These are phyloP conservation scores for Podila epigama DNA, from an alignment of 192 early-diverging fungal genomes.

Conservation along the genomic window DNA sequence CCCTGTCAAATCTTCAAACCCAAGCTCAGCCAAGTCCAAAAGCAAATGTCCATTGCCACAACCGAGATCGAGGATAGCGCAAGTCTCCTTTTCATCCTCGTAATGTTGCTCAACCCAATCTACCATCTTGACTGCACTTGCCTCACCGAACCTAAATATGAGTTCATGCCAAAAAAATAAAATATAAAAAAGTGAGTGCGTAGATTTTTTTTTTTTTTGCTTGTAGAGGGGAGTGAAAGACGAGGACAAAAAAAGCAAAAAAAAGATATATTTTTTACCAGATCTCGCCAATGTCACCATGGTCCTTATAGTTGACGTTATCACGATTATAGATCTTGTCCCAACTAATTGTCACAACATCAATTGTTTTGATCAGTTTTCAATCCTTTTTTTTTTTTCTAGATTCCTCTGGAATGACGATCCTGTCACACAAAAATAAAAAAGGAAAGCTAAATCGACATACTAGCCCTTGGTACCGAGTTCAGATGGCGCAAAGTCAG, in stretches of 20 bases:
- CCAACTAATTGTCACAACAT: slow-evolving; percentile 63
- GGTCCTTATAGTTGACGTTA: slow-evolving; percentile 78
- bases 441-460: not conserved
- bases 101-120: slow-evolving; percentile 73
- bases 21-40: slow-evolving; percentile 72
- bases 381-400: no score
- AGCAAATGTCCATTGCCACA: slow-evolving; percentile 95
- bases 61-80: slow-evolving; percentile 81
- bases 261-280: slow-evolving; percentile 58
- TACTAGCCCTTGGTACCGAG: slow-evolving; percentile 73
- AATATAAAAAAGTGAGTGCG: not conserved
- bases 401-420: not conserved
- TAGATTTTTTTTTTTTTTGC: not conserved
- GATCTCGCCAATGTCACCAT: slow-evolving; percentile 90
- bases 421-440: not conserved
- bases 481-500: slow-evolving; percentile 59
- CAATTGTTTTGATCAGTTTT: slow-evolving; percentile 1
- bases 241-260: no score
- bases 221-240: not conserved
- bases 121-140: slow-evolving; percentile 84
- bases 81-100: slow-evolving; percentile 27
- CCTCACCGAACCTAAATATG: slow-evolving; percentile 80
- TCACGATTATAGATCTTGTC: slow-evolving; percentile 85
- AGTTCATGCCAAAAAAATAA: not conserved
- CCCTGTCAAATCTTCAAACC: slow-evolving; percentile 76